Base-by-base conservation (phyloP, 192 early-diverging fungal genomes). In the Linnemannia elongata region DNA sequence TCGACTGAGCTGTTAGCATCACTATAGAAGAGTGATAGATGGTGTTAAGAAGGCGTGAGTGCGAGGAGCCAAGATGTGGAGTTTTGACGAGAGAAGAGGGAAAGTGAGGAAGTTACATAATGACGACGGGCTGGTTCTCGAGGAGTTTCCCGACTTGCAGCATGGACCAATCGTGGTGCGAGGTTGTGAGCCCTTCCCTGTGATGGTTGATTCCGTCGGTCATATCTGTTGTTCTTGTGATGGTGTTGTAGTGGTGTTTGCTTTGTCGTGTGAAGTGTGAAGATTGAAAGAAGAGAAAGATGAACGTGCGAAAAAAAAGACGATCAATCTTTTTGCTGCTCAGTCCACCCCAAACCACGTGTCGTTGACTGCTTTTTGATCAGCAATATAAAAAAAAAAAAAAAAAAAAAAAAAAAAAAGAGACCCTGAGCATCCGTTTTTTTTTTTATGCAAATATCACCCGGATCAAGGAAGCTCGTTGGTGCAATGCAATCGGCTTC, bases 121-220 rank as follows among this genome's bases (percentile, higher is more conserved):
- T 90, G 30, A 96, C 86, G 10, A 95, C 90, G 20, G 88, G 82
- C 74, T 96, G 95, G 52, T 91, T 78, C 68, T 89, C 81, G 10
- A 96, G 89, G 10, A 96, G 89, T 27, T 88, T 90, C 27, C 89
- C 82, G 20, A 91, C 95, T 18, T 91, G 90, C 39, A 93, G 76
- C 81, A 89, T 88, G 24, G 93, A 90, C 95, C 95, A 96, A 83
- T 95, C 94, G 30, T 89, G 85, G 13, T 81, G 72, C 27, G 81
- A 78, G 6, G 90, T 91, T 13, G 90, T 91, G 13, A 91, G 54
- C 0, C 90, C 90, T 85, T 91, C 90, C 12, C 88, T 87, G 52
- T 89, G 88, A 17, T 74, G 78, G 4, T 80, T 69, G 30, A 41
- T 27, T 44, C 57, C 72, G 42, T 76, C 75, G 33, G 22, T 63